These are phyloP conservation scores for Fraxinus greggii DNA, from an alignment of 305 asterid species.

Conservation along the genomic window DNA sequence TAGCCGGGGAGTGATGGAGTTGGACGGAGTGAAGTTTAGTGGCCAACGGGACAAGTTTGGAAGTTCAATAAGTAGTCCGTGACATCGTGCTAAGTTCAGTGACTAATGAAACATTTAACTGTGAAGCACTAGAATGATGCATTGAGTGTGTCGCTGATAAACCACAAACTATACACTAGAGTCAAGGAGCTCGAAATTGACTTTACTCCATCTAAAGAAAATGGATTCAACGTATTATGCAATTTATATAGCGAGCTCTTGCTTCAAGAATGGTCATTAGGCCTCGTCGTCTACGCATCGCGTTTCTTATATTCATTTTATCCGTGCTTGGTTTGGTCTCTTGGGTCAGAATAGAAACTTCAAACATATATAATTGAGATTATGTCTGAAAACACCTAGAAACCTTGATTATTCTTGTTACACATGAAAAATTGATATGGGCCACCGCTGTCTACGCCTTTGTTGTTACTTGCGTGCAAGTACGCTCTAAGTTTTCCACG, in stretches of 20 bases:
- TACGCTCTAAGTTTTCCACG: not conserved
- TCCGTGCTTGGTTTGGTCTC: not conserved
- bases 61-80: no score
- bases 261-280: not conserved
- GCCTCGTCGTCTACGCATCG: not conserved
- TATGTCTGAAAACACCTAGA: not conserved
- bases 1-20: no score
- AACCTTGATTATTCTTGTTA: not conserved
- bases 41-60: no score
- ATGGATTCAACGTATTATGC: no score
- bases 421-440: not conserved
- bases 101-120: no score
- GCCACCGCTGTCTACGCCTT: not conserved
- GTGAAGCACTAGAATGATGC: no score
- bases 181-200: no score
- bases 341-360: not conserved
- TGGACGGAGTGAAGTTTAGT: no score
- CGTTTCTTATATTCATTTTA: not conserved
- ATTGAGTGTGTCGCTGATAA: no score
- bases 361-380: not conserved
- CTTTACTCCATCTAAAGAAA: no score
- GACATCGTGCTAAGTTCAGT: no score
- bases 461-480: not conserved
- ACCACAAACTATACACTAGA: no score
- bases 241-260: not conserved